A percentile compares a stretch with the other conserved stretches of the same genome.
Conservation (phyloP, 768 basidiomycete species). For the Porphyrellus cyaneotinctus region DNA sequence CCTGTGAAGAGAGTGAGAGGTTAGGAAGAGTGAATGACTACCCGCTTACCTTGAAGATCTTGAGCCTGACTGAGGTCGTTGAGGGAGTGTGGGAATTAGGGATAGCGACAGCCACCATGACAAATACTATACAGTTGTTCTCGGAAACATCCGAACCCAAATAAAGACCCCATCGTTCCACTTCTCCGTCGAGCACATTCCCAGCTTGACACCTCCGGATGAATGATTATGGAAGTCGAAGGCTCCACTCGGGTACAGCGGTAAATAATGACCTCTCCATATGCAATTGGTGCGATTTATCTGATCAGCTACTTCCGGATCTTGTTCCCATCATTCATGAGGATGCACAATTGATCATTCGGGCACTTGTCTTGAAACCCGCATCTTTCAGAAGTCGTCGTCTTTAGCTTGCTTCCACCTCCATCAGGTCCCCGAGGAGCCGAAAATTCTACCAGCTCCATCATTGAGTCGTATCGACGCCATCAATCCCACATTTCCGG, state of each 20-base stretch:
- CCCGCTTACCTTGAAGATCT: constrained; percentile 47
- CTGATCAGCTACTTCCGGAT: too few relatives aligned
- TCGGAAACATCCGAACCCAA: constrained; percentile 34
- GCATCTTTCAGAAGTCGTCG: neutral
- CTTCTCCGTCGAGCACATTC: too few relatives aligned
- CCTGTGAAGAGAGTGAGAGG: constrained; percentile 15
- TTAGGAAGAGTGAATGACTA: constrained; percentile 19
- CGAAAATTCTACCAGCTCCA: neutral
- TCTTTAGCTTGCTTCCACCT: neutral
- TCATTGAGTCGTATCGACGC: too few relatives aligned
- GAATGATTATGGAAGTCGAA: too few relatives aligned
- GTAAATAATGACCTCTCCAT: too few relatives aligned
- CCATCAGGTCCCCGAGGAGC: neutral
- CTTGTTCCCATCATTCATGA: neutral
- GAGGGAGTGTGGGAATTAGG: constrained; percentile 29
- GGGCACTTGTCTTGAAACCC: neutral
- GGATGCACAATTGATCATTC: neutral
- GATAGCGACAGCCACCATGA: constrained; percentile 45
- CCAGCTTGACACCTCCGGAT: too few relatives aligned
- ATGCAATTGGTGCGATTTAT: too few relatives aligned
- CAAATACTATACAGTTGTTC: constrained; percentile 44
- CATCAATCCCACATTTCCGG: neutral
- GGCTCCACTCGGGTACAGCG: too few relatives aligned
- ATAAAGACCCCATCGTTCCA: too few relatives aligned
- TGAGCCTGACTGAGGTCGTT: constrained; percentile 43